phyloP scores from a whole-genome alignment of 768 basidiomycete genomes.

The Kwoniella botswanensis region DNA sequence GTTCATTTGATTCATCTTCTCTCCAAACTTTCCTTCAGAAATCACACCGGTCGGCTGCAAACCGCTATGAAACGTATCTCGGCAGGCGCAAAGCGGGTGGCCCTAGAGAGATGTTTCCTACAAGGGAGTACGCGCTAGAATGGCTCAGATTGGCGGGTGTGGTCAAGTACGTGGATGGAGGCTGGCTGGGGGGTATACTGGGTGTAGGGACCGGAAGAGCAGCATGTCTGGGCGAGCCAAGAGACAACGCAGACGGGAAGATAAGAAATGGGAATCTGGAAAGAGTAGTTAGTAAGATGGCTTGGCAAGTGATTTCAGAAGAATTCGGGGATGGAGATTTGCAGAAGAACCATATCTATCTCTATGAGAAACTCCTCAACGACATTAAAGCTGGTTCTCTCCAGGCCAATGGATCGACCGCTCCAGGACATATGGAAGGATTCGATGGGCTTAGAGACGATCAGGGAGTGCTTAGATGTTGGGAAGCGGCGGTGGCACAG shows the following conservation, averaged over 20 bases:
- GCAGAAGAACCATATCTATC: constrained; percentile 48
- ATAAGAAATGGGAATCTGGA: constrained; percentile 10
- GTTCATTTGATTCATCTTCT: constrained; percentile 24
- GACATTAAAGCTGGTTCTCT: constrained; percentile 20
- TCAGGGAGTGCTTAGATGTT: constrained; percentile 45
- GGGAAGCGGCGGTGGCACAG: constrained; percentile 53
- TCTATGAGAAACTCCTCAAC: constrained; percentile 45
- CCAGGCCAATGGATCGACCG: constrained; percentile 8
- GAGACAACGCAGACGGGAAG: background rate
- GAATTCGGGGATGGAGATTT: constrained; percentile 56
- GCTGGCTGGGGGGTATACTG: constrained; percentile 43
- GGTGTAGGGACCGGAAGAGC: constrained; percentile 24
- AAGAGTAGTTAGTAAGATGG: constrained; percentile 41
- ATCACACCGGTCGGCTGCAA: constrained; percentile 31
- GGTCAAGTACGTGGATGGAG: constrained; percentile 56
- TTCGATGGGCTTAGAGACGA: constrained; percentile 46
- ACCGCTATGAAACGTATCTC: constrained; percentile 45
- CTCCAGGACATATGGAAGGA: constrained; percentile 27
- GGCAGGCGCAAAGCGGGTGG: constrained; percentile 38
- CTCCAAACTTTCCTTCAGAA: constrained; percentile 26
- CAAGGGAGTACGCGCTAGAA: constrained; percentile 34
- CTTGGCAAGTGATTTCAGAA: constrained; percentile 55
- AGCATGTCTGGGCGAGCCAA: background rate
- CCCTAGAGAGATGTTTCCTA: constrained; percentile 49
- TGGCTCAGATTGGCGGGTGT: constrained; percentile 46